Evolutionary conservation across 1,284 basidiomycete species (phyloP), one percentile per base, ranked within the genome.

Genomic region (Heterobasidion annosum): DNA sequence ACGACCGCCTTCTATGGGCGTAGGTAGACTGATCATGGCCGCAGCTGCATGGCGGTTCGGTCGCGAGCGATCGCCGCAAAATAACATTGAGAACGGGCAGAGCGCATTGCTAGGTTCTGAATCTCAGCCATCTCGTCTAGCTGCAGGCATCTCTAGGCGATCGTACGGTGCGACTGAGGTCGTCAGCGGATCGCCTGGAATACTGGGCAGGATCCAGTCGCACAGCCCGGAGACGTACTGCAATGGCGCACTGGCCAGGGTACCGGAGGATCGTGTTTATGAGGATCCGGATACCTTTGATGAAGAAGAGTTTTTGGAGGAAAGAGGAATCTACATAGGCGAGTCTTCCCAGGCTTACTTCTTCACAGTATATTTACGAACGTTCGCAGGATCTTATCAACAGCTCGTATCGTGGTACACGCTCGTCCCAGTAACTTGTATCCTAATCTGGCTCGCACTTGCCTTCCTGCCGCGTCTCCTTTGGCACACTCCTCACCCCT

Each of bases 281-380:
- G 70, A 66, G 33, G 66, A 66, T 32, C 56, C 63, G 12, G 63
- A 59, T 0, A 66, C 62, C 34, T 60, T 63, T 15, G 63, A 59
- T 0, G 57, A 59, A 13, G 66, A 62, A 34, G 60, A 57, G 12
- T 48, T 78, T 54, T 64, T 88, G 50, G 80, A 77, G 54, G 73
- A 74, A 56, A 73, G 77, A 51, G 85, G 85, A 1, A 63, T 85
- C 35, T 86, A 83, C 61, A 63, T 71, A 58, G 85, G 84, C 83
- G 59, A 52, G 71, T 64, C 15, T 34, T 12, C 19, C 34, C 63
- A 5, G 18, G 5, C 9, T 33, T 18, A 8, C 45, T 13, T 18
- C 32, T 15, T 8, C n/a, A 6, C 15, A 5, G 6, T 40, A n/a
- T 32, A 9, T 37, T 44, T 50, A 50, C 8, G 10, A 1, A 35